These are phyloP conservation scores for Diaporthe caulivora DNA, from an alignment of 2,329 filamentous ascomycete species.

Conservation along the genomic window DNA sequence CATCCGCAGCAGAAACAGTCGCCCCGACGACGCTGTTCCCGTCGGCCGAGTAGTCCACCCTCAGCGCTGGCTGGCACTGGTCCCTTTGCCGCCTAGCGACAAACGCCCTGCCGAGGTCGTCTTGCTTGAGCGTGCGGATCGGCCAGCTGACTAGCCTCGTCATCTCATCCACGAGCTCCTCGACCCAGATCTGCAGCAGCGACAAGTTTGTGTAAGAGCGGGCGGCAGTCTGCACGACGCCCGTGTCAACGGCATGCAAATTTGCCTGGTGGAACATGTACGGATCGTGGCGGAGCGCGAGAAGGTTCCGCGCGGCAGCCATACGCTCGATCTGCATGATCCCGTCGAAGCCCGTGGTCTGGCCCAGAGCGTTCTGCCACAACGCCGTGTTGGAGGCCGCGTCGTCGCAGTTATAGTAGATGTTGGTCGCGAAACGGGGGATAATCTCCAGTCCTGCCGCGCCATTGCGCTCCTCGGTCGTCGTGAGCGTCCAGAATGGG, in stretches of 20 bases:
- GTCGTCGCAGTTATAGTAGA: constrained; percentile 24
- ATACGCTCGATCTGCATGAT: constrained; percentile 10
- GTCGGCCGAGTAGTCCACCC: constrained; percentile 9
- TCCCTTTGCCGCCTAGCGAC: constrained; percentile 13
- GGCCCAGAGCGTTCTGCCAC: constrained; percentile 7
- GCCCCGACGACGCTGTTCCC: background rate
- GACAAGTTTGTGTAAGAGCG: constrained; percentile 10
- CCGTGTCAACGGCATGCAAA: constrained; percentile 21
- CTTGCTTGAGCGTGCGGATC: constrained; percentile 14
- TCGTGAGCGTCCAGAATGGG: constrained; percentile 1
- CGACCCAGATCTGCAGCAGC: constrained; percentile 24
- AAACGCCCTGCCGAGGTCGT: background rate
- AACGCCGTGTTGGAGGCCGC: constrained; percentile 11
- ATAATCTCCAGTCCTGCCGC: constrained; percentile 13
- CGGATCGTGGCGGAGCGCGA: constrained; percentile 19
- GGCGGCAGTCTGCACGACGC: constrained; percentile 3
- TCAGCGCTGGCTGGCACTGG: constrained; percentile 5
- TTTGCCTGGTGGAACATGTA: constrained; percentile 29
- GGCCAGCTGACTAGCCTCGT: constrained; percentile 17
- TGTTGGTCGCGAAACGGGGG: constrained; percentile 16
- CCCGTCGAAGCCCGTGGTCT: background rate
- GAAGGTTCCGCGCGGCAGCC: constrained; percentile 16
- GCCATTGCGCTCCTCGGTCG: constrained; percentile 13
- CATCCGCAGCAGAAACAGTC: background rate
- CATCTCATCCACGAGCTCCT: constrained; percentile 20